These are phyloP conservation scores for Beauveria varroae DNA, from an alignment of 2,329 filamentous ascomycete genomes.

Conservation along the genomic window DNA sequence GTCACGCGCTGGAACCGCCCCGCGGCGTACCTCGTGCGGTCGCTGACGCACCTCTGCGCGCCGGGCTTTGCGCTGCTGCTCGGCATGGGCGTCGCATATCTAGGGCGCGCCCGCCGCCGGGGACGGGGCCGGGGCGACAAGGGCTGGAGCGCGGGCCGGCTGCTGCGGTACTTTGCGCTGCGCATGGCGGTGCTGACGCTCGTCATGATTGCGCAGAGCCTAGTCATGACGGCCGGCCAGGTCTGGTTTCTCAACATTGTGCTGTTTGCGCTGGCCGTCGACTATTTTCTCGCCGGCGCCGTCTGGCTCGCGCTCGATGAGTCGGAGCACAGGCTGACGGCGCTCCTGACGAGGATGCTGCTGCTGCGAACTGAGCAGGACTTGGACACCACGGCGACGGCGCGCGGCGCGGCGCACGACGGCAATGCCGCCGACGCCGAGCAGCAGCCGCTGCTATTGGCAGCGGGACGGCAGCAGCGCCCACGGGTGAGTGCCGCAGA, in stretches of 20 bases:
- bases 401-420: background rate
- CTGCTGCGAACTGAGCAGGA: too few species aligned
- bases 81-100: conserved; percentile 38
- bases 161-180: conserved; percentile 31
- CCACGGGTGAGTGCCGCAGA: background rate
- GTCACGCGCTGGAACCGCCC: conserved; percentile 31
- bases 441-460: conserved; percentile 22
- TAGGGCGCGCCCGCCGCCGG: conserved; percentile 35
- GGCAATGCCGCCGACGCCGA: conserved; percentile 19
- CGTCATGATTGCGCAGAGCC: conserved; percentile 25
- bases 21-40: conserved; percentile 30
- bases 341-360: conserved; percentile 16
- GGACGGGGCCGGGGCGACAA: too few species aligned
- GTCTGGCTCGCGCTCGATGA: conserved; percentile 31
- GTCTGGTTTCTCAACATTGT: conserved; percentile 37
- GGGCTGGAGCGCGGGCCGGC: conserved; percentile 29
- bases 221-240: conserved; percentile 24
- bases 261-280: conserved; percentile 36
- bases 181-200: conserved; percentile 29
- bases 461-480: background rate
- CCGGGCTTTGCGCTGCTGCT: conserved; percentile 39
- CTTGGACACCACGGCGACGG: too few species aligned
- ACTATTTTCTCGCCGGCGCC: conserved; percentile 36
- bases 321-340: conserved; percentile 27
- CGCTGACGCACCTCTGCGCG: conserved; percentile 37